These are phyloP conservation scores for Colletotrichum agaves DNA, from an alignment of 2,329 filamentous ascomycete genomes.

Conservation along the genomic window DNA sequence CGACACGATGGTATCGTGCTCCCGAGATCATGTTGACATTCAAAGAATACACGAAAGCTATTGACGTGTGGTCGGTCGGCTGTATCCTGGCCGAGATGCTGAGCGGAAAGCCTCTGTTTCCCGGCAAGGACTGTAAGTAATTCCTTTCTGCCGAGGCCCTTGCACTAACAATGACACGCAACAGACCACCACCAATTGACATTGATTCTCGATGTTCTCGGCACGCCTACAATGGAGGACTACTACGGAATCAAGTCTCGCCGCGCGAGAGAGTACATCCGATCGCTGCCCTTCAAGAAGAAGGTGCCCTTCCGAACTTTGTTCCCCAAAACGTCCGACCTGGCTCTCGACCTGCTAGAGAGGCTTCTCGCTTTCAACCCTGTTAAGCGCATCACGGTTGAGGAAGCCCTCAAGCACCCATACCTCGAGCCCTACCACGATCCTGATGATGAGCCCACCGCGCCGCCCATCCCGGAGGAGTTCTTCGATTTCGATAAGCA, in stretches of 20 bases:
- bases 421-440: slow-evolving; percentile 99
- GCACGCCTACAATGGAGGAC: slow-evolving; percentile 99
- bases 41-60: slow-evolving; percentile 99
- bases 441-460: slow-evolving; percentile 96
- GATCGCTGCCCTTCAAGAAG: slow-evolving; percentile 98
- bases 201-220: slow-evolving; percentile 94
- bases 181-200: slow-evolving; percentile 97
- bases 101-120: slow-evolving; percentile 97
- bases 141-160: background rate
- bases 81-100: slow-evolving; percentile 99
- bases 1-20: slow-evolving; percentile 98
- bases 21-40: slow-evolving; percentile 99
- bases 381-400: slow-evolving; percentile 97
- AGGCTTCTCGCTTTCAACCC: slow-evolving; percentile 98
- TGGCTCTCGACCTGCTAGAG: slow-evolving; percentile 93
- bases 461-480: slow-evolving; percentile 95
- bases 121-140: slow-evolving; percentile 94
- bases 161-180: slow-evolving; percentile 31
- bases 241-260: slow-evolving; percentile 99
- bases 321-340: slow-evolving; percentile 99
- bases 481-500: slow-evolving; percentile 99
- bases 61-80: slow-evolving; percentile 98
- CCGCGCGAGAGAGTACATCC: slow-evolving; percentile 96
- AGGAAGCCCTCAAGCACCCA: slow-evolving; percentile 96
- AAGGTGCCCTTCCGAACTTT: slow-evolving; percentile 97